These are phyloP conservation scores for Phytophthora hybrid DNA, from an alignment of 352 stramenopile species.

Conservation along the genomic window DNA sequence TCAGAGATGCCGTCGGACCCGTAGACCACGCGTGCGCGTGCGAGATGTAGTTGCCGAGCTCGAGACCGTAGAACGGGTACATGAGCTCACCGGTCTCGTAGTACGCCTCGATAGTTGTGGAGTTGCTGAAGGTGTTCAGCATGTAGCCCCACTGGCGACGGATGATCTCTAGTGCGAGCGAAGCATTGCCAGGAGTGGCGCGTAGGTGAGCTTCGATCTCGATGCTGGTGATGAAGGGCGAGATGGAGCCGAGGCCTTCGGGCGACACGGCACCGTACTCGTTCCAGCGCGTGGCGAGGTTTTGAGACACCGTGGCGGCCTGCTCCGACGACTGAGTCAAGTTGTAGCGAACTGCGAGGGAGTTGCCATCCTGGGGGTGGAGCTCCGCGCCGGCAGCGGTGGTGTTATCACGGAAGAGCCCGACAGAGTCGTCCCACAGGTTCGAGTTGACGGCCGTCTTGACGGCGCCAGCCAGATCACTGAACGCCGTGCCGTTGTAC, in stretches of 20 bases:
- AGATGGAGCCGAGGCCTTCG: constrained; percentile 41
- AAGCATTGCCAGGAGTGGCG: constrained; percentile 33
- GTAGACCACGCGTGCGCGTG: constrained; percentile 50
- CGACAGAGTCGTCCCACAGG: constrained; percentile 38
- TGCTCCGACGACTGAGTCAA: constrained; percentile 32
- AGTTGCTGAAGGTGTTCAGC: constrained; percentile 49
- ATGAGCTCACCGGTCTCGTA: constrained; percentile 43
- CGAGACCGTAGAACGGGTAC: constrained; percentile 47
- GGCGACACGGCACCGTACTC: constrained; percentile 43
- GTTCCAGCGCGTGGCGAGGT: constrained; percentile 37
- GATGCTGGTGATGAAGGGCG: constrained; percentile 41
- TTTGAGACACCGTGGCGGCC: constrained; percentile 29
- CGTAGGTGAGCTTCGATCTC: constrained; percentile 46
- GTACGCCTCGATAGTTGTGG: constrained; percentile 48
- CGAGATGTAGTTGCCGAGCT: constrained; percentile 42
- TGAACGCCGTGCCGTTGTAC: constrained; percentile 37
- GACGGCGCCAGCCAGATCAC: constrained; percentile 27
- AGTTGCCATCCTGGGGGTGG: constrained; percentile 45
- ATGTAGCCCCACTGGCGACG: constrained; percentile 53
- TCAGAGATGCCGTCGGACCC: constrained; percentile 37
- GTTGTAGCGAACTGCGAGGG: constrained; percentile 44
- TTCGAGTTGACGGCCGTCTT: constrained; percentile 43
- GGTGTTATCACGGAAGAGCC: constrained; percentile 44
- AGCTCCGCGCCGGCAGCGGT: constrained; percentile 30
- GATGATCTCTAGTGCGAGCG: constrained; percentile 39